Percentiles rank a stretch among this genome's conserved stretches.
Conservation (phyloP, 805 yeast species). For the Schwanniomyces yamadae region DNA sequence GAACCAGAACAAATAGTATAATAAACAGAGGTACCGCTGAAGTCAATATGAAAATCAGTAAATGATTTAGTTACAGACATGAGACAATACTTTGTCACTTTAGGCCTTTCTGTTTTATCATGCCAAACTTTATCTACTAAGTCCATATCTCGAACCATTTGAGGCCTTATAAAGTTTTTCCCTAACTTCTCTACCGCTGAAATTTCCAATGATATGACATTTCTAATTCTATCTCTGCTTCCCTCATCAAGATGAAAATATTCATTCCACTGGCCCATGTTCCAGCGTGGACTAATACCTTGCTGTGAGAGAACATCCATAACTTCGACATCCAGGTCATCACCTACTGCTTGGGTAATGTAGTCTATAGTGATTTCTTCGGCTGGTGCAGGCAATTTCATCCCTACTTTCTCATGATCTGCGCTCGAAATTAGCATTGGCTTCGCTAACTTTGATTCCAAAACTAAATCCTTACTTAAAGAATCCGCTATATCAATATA, state of each 20-base stretch:
- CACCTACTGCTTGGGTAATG: constrained; percentile 61
- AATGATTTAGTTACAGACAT: constrained; percentile 81
- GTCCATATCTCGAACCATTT: constrained; percentile 62
- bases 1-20: constrained; percentile 77
- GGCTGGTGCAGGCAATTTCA: constrained; percentile 49
- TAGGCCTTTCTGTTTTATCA: constrained; percentile 43
- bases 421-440: constrained; percentile 48
- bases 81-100: constrained; percentile 73
- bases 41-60: constrained; percentile 90
- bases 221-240: constrained; percentile 63
- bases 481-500: constrained; percentile 28
- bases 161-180: constrained; percentile 56
- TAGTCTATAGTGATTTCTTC: constrained; percentile 50
- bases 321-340: constrained; percentile 65
- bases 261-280: constrained; percentile 68
- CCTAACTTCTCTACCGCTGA: constrained; percentile 54
- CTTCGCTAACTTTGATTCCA: constrained; percentile 27
- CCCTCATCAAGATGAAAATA: constrained; percentile 51
- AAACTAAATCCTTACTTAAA: constrained; percentile 37
- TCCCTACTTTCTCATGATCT: constrained; percentile 35
- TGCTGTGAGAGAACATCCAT: constrained; percentile 89
- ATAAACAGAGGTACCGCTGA: constrained; percentile 90
- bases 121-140: constrained; percentile 69
- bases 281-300: constrained; percentile 62
- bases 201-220: constrained; percentile 81